Evolutionary conservation across 176 grass and related monocot genomes (phyloP).

Genomic region (Aechmea fasciata): DNA sequence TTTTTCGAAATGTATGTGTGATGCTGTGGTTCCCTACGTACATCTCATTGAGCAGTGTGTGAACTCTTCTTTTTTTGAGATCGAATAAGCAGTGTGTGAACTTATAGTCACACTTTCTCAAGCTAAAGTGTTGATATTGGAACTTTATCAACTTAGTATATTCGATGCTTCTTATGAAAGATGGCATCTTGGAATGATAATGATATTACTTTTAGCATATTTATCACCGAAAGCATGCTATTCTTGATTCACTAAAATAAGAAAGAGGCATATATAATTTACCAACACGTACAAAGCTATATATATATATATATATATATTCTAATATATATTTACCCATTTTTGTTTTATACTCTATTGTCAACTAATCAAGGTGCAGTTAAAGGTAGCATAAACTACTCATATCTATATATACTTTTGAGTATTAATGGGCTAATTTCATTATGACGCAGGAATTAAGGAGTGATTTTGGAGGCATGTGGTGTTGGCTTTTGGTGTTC

Average conservation of each 20-base stretch:
- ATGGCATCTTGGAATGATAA: constrained; percentile 19
- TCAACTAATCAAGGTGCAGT: background rate
- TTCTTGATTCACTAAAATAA: too few species aligned
- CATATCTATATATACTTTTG: background rate
- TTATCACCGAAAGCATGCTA: constrained; percentile 16
- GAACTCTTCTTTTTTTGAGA: background rate
- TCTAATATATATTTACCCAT: background rate
- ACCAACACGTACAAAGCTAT: too few species aligned
- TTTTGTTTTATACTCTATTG: background rate
- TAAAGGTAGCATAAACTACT: background rate
- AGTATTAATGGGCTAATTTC: too few species aligned
- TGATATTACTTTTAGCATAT: constrained; percentile 21
- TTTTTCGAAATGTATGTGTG: too few species aligned
- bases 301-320: background rate
- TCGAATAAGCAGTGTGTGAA: constrained; percentile 5
- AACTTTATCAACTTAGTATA: constrained; percentile 22
- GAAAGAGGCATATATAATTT: too few species aligned
- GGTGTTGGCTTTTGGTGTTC: constrained; percentile 37
- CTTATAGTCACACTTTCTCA: constrained; percentile 6
- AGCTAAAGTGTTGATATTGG: constrained; percentile 36
- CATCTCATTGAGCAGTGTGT: constrained; percentile 3
- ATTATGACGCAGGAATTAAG: constrained; percentile 39
- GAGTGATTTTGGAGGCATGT: constrained; percentile 29
- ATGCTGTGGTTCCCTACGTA: too few species aligned
- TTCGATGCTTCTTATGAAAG: constrained; percentile 37